These are phyloP conservation scores for Mycena sp. DNA, from an alignment of 1,284 basidiomycete species.

Conservation along the genomic window DNA sequence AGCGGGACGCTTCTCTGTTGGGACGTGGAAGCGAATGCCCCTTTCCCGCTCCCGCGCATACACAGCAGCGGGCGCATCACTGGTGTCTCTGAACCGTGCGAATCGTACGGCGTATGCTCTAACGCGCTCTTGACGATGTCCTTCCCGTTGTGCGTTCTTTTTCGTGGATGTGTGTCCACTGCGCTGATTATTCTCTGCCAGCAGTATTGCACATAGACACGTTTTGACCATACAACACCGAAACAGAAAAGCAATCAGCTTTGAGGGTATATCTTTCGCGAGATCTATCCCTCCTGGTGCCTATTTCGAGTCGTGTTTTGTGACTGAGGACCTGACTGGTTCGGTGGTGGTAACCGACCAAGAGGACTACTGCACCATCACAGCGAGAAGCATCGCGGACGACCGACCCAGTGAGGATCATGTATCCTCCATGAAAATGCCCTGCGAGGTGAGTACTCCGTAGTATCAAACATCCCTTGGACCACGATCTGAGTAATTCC, in stretches of 20 bases:
- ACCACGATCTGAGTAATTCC: neutral
- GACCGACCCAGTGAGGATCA: neutral
- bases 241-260: neutral
- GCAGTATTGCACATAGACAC: slow-evolving; percentile 1
- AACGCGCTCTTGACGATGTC: neutral
- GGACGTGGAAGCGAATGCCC: neutral
- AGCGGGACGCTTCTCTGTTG: slow-evolving; percentile 6
- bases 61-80: neutral
- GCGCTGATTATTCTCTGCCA: neutral
- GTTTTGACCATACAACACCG: slow-evolving; percentile 17
- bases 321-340: slow-evolving; percentile 17
- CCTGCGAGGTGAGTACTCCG: slow-evolving; percentile 1
- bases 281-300: neutral
- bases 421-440: neutral
- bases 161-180: neutral
- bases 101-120: slow-evolving; percentile 1
- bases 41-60: slow-evolving; percentile 1
- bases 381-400: neutral
- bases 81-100: slow-evolving; percentile 9
- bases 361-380: neutral
- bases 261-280: neutral
- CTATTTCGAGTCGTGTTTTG: slow-evolving; percentile 10
- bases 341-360: neutral
- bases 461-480: no score
- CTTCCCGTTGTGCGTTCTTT: neutral